Conservation (phyloP, 116 monocot species). For the Iris pallida region DNA sequence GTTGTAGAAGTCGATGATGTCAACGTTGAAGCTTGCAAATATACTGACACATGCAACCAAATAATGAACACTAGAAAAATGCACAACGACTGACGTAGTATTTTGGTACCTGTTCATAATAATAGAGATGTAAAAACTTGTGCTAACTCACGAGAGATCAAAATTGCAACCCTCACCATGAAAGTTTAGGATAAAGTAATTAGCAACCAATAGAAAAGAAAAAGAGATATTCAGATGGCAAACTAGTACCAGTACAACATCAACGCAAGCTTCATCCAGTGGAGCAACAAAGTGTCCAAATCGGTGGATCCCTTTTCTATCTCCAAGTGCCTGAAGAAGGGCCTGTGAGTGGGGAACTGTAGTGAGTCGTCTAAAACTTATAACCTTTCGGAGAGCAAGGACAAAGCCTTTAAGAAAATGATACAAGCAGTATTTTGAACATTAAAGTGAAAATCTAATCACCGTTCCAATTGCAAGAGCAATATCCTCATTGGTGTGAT, state of each 20-base stretch:
- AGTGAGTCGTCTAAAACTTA: neutral
- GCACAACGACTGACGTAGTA: no score
- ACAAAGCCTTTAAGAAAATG: neutral
- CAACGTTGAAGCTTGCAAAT: no score
- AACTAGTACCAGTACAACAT: conserved; percentile 77
- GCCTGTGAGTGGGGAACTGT: conserved; percentile 38
- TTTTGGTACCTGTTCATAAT: no score
- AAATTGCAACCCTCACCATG: no score
- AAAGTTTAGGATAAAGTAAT: no score
- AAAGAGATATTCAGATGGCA: neutral
- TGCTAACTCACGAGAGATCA: no score
- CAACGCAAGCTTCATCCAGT: conserved; percentile 93
- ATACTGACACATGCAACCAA: no score
- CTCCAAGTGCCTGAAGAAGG: conserved; percentile 86
- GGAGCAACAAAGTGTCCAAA: conserved; percentile 93
- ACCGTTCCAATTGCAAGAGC: conserved; percentile 98
- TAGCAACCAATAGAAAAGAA: neutral
- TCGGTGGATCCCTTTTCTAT: conserved; percentile 87
- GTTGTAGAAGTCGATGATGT: no score
- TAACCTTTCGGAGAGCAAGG: no score
- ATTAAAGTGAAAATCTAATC: conserved; percentile 1
- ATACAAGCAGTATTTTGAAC: neutral
- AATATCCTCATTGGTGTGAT: conserved; percentile 98
- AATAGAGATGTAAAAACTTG: no score
- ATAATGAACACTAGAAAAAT: no score